phyloP scores from a whole-genome alignment of 2,329 filamentous ascomycete species.

The Colletotrichum cordylinicola region DNA sequence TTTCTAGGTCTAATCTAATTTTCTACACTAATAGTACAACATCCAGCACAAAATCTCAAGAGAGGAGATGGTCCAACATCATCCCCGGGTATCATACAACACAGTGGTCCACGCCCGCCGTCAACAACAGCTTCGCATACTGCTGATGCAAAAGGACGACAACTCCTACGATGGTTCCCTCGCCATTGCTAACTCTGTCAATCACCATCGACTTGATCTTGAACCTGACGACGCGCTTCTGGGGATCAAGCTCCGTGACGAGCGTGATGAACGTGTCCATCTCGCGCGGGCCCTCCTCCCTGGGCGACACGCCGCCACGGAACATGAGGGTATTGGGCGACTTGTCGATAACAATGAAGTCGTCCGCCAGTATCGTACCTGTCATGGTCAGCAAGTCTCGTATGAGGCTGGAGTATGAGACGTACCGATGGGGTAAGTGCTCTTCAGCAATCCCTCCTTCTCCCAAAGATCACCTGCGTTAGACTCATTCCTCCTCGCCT shows the following conservation, averaged over 20 bases:
- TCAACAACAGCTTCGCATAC: constrained; percentile 5
- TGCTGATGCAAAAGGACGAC: neutral
- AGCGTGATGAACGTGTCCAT: constrained; percentile 12
- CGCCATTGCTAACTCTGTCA: neutral
- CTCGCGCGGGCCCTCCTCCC: neutral
- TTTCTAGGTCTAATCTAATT: neutral
- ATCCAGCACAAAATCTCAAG: neutral
- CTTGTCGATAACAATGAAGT: constrained; percentile 21
- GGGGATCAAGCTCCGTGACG: neutral
- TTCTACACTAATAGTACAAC: neutral
- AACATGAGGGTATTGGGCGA: neutral
- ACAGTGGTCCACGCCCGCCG: constrained; percentile 5
- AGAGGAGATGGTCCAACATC: neutral
- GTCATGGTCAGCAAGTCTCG: neutral
- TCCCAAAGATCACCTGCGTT: constrained; percentile 9
- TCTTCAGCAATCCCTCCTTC: neutral
- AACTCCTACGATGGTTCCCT: neutral
- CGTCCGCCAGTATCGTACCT: constrained; percentile 19
- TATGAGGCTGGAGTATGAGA: too few relatives aligned
- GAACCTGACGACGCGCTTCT: neutral
- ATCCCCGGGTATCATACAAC: neutral
- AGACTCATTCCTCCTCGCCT: neutral
- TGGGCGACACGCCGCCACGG: constrained; percentile 6
- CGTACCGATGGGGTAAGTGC: neutral
- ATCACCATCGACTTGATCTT: constrained; percentile 1